phyloP scores from a whole-genome alignment of 345 rosid genomes.

The Brassica cretica region DNA sequence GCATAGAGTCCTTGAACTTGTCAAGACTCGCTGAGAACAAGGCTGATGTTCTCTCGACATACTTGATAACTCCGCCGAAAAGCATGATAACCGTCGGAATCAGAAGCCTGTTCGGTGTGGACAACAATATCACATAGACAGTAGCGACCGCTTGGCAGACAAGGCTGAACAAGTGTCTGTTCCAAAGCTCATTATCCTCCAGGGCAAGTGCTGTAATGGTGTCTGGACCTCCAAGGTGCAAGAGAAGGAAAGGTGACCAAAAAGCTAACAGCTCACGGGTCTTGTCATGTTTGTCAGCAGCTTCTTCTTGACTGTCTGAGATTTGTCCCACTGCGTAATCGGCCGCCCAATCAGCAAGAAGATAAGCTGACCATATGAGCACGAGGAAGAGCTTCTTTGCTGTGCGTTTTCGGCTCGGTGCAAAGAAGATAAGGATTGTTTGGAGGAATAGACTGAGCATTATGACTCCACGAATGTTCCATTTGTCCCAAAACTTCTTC shows the following conservation, averaged over 20 bases:
- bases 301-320: constrained; percentile 37
- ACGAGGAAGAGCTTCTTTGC: constrained; percentile 38
- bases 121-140: constrained; percentile 39
- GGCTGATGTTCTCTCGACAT: constrained; percentile 43
- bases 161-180: constrained; percentile 40
- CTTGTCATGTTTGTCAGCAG: not conserved
- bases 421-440: constrained; percentile 48
- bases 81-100: constrained; percentile 35
- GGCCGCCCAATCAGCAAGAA: constrained; percentile 44
- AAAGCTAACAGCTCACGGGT: constrained; percentile 30
- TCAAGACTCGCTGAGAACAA: constrained; percentile 48
- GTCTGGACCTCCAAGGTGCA: constrained; percentile 51
- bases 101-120: constrained; percentile 31
- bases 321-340: constrained; percentile 43
- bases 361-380: constrained; percentile 44
- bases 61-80: constrained; percentile 46
- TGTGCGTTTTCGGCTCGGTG: constrained; percentile 53
- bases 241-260: constrained; percentile 45
- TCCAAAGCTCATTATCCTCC: constrained; percentile 45
- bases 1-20: constrained; percentile 39
- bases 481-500: constrained; percentile 49
- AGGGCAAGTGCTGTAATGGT: constrained; percentile 44
- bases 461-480: constrained; percentile 62
- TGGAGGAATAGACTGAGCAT: constrained; percentile 64
- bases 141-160: constrained; percentile 37